These are phyloP conservation scores for Tetrapisispora nanseiensis DNA, from an alignment of 805 yeast species.

Conservation along the genomic window DNA sequence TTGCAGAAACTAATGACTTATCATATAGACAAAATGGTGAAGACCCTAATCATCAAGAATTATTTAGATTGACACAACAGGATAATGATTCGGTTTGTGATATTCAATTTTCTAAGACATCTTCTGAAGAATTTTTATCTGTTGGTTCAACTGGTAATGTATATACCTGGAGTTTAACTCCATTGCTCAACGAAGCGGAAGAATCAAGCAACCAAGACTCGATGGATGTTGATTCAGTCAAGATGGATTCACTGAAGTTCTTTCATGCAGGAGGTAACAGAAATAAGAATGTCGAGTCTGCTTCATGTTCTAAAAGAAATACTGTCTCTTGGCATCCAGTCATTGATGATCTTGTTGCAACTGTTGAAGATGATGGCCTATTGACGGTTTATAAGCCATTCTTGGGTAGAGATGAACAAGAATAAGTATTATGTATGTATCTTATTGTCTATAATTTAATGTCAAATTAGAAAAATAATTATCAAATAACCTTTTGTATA, in stretches of 20 bases:
- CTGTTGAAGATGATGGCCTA: conserved; percentile 22
- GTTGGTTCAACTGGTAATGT: conserved; percentile 25
- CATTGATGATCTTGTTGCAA: conserved; percentile 20
- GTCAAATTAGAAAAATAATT: neutral
- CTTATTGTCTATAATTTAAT: too few relatives aligned
- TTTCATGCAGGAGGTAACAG: conserved; percentile 27
- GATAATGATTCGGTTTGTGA: conserved; percentile 21
- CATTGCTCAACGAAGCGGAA: conserved; percentile 2
- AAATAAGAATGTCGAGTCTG: conserved; percentile 3
- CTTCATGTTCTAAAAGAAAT: conserved; percentile 9
- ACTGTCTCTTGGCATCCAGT: conserved; percentile 25
- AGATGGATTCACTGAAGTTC: conserved; percentile 18
- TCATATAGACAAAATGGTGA: conserved; percentile 10
- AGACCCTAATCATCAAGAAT: conserved; percentile 6
- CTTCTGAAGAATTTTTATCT: conserved; percentile 20
- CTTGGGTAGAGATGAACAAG: conserved; percentile 11
- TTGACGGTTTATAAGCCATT: conserved; percentile 24
- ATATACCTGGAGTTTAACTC: conserved; percentile 25
- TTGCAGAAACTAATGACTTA: conserved; percentile 7
- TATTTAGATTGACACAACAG: conserved; percentile 17
- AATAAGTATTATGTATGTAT: too few relatives aligned
- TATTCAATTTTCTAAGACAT: conserved; percentile 17
- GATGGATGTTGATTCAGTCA: conserved; percentile 10
- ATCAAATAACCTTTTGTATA: too few relatives aligned
- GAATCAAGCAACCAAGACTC: conserved; percentile 6